Evolutionary conservation across 352 stramenopile species (phyloP).

Genomic region (Phytophthora chlamydospora): DNA sequence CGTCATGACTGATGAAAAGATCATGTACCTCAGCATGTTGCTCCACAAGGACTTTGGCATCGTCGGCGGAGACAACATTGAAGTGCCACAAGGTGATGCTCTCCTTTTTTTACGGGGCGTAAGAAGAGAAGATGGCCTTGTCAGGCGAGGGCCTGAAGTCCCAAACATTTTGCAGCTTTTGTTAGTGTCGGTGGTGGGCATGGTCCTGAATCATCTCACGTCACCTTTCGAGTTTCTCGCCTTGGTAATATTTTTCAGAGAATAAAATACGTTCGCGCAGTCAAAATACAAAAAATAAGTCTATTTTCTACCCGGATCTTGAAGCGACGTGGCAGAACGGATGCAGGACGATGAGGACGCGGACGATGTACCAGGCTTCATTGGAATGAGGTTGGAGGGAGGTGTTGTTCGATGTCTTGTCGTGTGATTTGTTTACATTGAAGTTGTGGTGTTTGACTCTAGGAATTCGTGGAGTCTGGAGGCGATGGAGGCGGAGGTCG

Average conservation of each 20-base stretch:
- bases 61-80: not conserved
- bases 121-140: too few species aligned
- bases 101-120: too few species aligned
- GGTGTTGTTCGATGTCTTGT: not conserved
- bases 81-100: not conserved
- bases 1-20: not conserved
- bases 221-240: too few species aligned
- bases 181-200: too few species aligned
- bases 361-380: slow-evolving; percentile 40
- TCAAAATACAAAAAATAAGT: too few species aligned
- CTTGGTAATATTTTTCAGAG: too few species aligned
- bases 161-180: too few species aligned
- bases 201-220: too few species aligned
- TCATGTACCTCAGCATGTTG: slow-evolving; percentile 9
- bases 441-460: not conserved
- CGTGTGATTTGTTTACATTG: not conserved
- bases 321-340: slow-evolving; percentile 11
- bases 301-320: too few species aligned
- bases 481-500: slow-evolving; percentile 34
- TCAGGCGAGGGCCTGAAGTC: too few species aligned
- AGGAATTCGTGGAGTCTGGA: slow-evolving; percentile 37
- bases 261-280: too few species aligned
- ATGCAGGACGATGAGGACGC: slow-evolving; percentile 26
- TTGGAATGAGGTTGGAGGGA: slow-evolving; percentile 34
- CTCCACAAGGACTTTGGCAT: not conserved